Conservation (phyloP, 805 yeast genomes). For the Schwanniomyces polymorphus region DNA sequence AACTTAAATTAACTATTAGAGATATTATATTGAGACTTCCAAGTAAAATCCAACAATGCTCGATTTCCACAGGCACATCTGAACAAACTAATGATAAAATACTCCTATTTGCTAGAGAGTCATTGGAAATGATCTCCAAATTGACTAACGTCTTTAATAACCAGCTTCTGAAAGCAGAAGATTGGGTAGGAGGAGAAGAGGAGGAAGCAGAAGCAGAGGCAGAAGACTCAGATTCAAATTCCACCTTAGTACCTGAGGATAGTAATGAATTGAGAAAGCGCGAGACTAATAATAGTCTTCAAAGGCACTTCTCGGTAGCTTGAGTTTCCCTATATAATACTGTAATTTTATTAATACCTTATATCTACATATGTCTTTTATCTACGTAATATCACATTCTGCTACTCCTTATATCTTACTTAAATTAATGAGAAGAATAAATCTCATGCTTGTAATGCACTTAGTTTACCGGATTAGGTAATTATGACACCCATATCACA, state of each 20-base stretch:
- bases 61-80: conserved; percentile 12
- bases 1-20: conserved; percentile 68
- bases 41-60: conserved; percentile 43
- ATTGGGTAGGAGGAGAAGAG: conserved; percentile 62
- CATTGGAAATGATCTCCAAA: conserved; percentile 81
- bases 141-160: conserved; percentile 84
- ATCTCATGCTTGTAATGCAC: background rate
- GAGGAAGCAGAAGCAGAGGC: conserved; percentile 1
- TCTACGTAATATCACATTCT: no score
- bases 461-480: conserved; percentile 3
- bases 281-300: background rate
- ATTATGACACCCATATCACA: background rate
- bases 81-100: conserved; percentile 59
- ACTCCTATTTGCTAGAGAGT: conserved; percentile 81
- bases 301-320: no score
- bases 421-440: background rate
- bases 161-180: conserved; percentile 80
- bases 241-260: background rate
- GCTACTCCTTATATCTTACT: no score
- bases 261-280: background rate
- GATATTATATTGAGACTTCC: conserved; percentile 78
- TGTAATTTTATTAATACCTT: no score
- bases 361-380: no score
- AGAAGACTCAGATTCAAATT: background rate
- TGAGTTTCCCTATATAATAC: no score